Conservation (phyloP, 192 early-diverging fungal genomes). For the Podila minutissima region DNA sequence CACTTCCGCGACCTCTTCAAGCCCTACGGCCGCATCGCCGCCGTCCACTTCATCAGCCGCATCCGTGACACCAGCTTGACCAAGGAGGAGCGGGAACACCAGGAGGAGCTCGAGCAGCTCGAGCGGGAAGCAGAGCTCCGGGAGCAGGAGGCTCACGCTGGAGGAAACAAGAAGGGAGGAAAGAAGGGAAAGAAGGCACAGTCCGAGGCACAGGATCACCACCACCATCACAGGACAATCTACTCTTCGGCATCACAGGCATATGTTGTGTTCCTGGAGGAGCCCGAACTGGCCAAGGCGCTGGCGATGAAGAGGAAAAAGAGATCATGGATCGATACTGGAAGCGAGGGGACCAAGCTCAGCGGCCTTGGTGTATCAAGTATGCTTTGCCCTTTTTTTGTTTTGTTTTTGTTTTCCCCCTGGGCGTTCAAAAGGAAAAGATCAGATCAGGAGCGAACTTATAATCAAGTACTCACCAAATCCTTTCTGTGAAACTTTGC, state of each 20-base stretch:
- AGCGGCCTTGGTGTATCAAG: conserved; percentile 61
- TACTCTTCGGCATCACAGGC: conserved; percentile 66
- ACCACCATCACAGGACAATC: conserved; percentile 51
- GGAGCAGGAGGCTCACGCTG: conserved; percentile 18
- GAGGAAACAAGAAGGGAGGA: conserved; percentile 28
- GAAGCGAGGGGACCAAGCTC: conserved; percentile 53
- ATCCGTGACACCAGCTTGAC: conserved; percentile 56
- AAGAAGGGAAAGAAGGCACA: conserved; percentile 30
- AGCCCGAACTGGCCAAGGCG: conserved; percentile 68
- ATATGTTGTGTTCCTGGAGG: conserved; percentile 75
- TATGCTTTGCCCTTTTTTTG: conserved; percentile 36
- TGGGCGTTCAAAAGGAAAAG: not conserved
- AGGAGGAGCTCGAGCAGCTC: conserved; percentile 43
- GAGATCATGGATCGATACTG: conserved; percentile 64
- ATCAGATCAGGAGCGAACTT: not conserved
- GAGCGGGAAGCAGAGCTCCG: conserved; percentile 31
- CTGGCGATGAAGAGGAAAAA: conserved; percentile 68
- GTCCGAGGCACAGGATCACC: conserved; percentile 18
- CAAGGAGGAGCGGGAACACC: conserved; percentile 44
- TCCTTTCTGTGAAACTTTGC: not conserved
- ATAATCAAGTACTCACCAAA: not conserved
- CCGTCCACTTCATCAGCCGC: conserved; percentile 63
- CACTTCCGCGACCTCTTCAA: conserved; percentile 72
- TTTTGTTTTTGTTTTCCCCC: not conserved
- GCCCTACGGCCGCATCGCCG: conserved; percentile 59